These are phyloP conservation scores for Trametes pubescens DNA, from an alignment of 1,284 basidiomycete genomes.

Conservation along the genomic window DNA sequence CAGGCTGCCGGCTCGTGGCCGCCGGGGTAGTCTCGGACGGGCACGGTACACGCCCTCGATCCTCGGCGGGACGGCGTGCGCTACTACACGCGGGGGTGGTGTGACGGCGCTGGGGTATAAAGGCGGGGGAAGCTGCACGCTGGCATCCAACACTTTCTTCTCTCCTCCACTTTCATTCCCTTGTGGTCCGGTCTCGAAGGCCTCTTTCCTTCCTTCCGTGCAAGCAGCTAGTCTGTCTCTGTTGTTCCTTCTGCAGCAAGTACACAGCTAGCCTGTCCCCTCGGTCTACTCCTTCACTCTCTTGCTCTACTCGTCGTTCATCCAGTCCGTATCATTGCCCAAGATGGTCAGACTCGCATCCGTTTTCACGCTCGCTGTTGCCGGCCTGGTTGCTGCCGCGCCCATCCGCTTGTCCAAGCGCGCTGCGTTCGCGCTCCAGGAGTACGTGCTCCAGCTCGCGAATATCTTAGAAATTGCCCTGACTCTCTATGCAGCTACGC, in stretches of 20 bases:
- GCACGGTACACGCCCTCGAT: background rate
- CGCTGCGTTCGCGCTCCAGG: constrained; percentile 25
- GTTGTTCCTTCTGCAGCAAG: constrained; percentile 33
- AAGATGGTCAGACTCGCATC: constrained; percentile 30
- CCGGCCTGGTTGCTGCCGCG: constrained; percentile 25
- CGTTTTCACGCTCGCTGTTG: constrained; percentile 23
- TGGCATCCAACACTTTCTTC: constrained; percentile 17
- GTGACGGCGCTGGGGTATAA: constrained; percentile 3
- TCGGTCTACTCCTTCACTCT: constrained; percentile 15
- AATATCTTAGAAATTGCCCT: background rate
- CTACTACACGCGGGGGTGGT: constrained; percentile 1
- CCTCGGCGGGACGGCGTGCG: background rate
- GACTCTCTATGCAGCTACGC: constrained; percentile 45
- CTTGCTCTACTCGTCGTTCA: background rate
- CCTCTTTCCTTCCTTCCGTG: constrained; percentile 31
- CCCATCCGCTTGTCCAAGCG: constrained; percentile 20
- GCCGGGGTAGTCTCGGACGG: background rate
- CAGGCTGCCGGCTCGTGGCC: background rate
- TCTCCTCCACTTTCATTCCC: constrained; percentile 35
- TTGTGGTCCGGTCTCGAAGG: constrained; percentile 36
- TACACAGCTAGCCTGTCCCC: constrained; percentile 34
- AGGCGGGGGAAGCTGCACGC: background rate
- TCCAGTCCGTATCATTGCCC: background rate
- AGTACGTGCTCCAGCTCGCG: constrained; percentile 10
- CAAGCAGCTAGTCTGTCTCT: constrained; percentile 35